Base-by-base conservation (phyloP, 768 basidiomycete genomes). In the Pisolithus tinctorius region DNA sequence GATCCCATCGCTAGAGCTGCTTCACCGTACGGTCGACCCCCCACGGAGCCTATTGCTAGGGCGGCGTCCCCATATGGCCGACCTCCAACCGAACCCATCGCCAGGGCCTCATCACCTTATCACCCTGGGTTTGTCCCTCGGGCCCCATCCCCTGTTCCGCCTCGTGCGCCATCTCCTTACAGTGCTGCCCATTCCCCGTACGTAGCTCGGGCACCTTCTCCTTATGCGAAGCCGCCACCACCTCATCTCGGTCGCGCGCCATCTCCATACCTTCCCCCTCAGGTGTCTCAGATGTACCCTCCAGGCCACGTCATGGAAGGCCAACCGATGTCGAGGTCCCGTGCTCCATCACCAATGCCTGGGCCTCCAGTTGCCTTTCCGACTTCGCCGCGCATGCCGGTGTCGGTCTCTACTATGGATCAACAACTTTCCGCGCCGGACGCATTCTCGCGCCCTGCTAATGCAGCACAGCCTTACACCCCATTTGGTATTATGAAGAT, bases 371-470 rank as follows among this genome's bases (percentile, higher is more conserved):
- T 20, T 16, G 25, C 46, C 13, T 69, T 66, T 53, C 52, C 65
- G 5, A 6, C 58, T 25, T 68, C 68, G 16, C 66, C 68, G 27
- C 67, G 66, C 29, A 58, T 64, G 52, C 58, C 61, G 10, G 45
- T 46, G 13, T 36, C 61, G 34, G 45, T 49, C 27, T 30, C 47
- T 26, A 51, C 48, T 6, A 60, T 67, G 43, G 69, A 73, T 26
- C 63, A 65, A 16, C 79, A 82, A 50, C 69, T 83, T 16, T 67
- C 76, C 43, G 74, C 81, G 1, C 88, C 88, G 1, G 85, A 86
- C 57, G 84, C 82, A 45, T 90, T 90, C 70, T 78, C 76, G 11
- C 83, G 88, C 42, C 82, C 84, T 14, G 76, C 85, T 40, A 88
- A 86, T 60, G 76, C 76, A 30, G 76, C 79, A 17, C 78, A 80